These are phyloP conservation scores for Tarenaya hassleriana DNA, from an alignment of 345 rosid species.

Conservation along the genomic window DNA sequence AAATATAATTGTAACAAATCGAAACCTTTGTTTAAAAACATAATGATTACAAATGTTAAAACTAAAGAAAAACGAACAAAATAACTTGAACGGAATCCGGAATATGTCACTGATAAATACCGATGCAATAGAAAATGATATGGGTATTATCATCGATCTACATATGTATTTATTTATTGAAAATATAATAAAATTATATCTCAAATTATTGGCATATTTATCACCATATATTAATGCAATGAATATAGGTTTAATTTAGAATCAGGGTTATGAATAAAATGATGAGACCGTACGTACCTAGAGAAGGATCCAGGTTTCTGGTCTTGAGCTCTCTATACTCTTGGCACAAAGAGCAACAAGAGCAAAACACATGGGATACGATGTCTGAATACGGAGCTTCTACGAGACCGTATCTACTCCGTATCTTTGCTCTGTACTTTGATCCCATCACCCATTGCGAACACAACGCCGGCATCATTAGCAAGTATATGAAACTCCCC, in stretches of 20 bases:
- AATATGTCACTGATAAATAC: too few relatives aligned
- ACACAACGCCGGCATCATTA: slow-evolving; percentile 42
- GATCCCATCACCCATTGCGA: slow-evolving; percentile 50
- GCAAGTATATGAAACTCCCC: slow-evolving; percentile 33
- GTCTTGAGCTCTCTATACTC: slow-evolving; percentile 45
- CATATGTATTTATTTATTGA: too few relatives aligned
- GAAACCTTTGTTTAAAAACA: too few relatives aligned
- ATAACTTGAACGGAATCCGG: too few relatives aligned
- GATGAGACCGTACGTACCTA: slow-evolving; percentile 27
- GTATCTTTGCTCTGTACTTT: slow-evolving; percentile 41
- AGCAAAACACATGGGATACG: slow-evolving; percentile 33
- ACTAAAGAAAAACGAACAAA: too few relatives aligned
- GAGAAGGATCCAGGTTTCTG: slow-evolving; percentile 41
- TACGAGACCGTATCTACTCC: slow-evolving; percentile 36
- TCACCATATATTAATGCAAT: background rate
- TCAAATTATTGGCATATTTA: too few relatives aligned
- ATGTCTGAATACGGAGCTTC: slow-evolving; percentile 44
- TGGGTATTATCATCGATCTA: too few relatives aligned
- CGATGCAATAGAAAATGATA: too few relatives aligned
- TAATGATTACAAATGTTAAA: too few relatives aligned
- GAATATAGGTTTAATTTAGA: background rate
- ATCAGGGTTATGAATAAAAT: slow-evolving; percentile 1
- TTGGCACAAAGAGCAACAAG: slow-evolving; percentile 41
- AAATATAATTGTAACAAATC: too few relatives aligned
- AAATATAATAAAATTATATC: too few relatives aligned